phyloP scores from a whole-genome alignment of 2,329 filamentous ascomycete genomes.

The Podosphaera aphanis region DNA sequence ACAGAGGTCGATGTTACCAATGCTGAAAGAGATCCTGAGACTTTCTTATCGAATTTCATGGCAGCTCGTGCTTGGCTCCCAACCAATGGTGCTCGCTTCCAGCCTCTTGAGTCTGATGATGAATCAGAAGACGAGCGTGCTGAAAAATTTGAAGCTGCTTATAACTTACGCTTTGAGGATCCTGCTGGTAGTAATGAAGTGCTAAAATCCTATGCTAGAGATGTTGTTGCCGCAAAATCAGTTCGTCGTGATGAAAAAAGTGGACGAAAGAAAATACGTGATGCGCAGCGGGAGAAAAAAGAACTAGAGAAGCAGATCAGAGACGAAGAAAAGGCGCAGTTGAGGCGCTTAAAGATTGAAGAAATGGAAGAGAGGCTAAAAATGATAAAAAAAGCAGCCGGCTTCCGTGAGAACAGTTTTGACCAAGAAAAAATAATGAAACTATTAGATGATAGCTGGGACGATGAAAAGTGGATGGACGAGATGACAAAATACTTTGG shows the following conservation, averaged over 20 bases:
- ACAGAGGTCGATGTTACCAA: slow-evolving; percentile 40
- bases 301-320: slow-evolving; percentile 56
- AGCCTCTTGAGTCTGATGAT: slow-evolving; percentile 82
- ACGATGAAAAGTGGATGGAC: slow-evolving; percentile 70
- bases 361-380: slow-evolving; percentile 70
- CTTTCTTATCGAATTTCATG: slow-evolving; percentile 87
- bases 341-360: slow-evolving; percentile 74
- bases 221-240: slow-evolving; percentile 57
- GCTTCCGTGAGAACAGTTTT: slow-evolving; percentile 41
- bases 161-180: slow-evolving; percentile 91
- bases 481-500: slow-evolving; percentile 79
- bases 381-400: slow-evolving; percentile 75
- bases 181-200: slow-evolving; percentile 71
- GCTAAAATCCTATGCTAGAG: slow-evolving; percentile 71
- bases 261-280: slow-evolving; percentile 53
- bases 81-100: slow-evolving; percentile 38
- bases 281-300: slow-evolving; percentile 52
- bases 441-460: slow-evolving; percentile 71
- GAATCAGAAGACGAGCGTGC: slow-evolving; percentile 45
- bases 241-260: slow-evolving; percentile 67
- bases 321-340: slow-evolving; percentile 57
- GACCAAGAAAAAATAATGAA: slow-evolving; percentile 62
- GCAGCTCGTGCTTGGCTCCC: slow-evolving; percentile 75
- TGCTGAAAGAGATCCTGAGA: slow-evolving; percentile 76
- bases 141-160: slow-evolving; percentile 75